Evolutionary conservation across 176 grass and related monocot genomes (phyloP).

Genomic region (Bonia amplexicaulis): DNA sequence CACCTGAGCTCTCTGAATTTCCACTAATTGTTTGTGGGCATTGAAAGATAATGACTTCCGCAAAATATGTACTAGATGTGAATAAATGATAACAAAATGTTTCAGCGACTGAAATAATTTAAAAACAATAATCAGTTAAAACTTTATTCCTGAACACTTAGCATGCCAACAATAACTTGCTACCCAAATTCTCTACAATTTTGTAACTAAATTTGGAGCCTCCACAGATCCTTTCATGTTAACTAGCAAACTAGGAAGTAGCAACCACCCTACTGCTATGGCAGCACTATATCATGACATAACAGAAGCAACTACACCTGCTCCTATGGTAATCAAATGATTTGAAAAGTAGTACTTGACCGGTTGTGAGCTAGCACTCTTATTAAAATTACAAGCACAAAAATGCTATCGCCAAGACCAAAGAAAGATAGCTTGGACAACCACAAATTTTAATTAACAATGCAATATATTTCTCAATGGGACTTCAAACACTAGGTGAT

Average conservation of each 20-base stretch:
- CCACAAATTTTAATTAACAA: not conserved
- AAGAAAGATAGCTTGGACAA: not conserved
- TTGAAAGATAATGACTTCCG: not conserved
- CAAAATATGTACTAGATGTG: not conserved
- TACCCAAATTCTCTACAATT: not conserved
- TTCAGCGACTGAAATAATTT: not conserved
- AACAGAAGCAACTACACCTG: too few relatives aligned
- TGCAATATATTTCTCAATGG: not conserved
- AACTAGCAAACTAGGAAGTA: conserved; percentile 18
- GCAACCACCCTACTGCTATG: not conserved
- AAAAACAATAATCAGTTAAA: not conserved
- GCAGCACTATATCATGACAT: not conserved
- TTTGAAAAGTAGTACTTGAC: not conserved
- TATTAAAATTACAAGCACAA: not conserved
- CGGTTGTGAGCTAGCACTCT: not conserved
- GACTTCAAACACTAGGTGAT: not conserved
- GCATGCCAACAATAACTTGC: not conserved
- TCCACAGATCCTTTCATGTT: not conserved
- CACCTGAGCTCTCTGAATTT: not conserved
- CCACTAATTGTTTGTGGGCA: not conserved
- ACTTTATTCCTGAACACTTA: not conserved
- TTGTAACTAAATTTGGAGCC: not conserved
- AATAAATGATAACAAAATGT: conserved; percentile 12
- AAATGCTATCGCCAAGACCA: conserved; percentile 5
- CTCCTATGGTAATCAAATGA: not conserved